These are phyloP conservation scores for Chenopodium suecicum DNA, from an alignment of 148 eudicot genomes.

Conservation along the genomic window DNA sequence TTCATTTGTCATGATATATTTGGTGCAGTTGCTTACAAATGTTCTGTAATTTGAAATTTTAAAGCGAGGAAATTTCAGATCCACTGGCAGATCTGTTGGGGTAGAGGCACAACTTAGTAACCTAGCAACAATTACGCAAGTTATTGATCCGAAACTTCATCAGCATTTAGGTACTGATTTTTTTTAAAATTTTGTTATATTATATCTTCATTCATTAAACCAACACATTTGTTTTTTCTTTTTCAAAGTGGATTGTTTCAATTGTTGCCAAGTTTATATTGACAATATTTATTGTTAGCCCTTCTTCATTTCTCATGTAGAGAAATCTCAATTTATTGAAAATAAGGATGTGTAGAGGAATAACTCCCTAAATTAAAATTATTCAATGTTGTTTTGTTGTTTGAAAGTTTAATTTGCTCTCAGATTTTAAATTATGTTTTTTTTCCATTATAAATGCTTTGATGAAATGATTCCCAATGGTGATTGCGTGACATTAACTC, in stretches of 20 bases:
- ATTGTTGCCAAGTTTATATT: background rate
- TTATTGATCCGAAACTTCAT: slow-evolving; percentile 97
- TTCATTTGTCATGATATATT: slow-evolving; percentile 4
- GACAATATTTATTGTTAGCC: background rate
- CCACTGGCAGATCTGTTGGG: slow-evolving; percentile 85
- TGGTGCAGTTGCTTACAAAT: slow-evolving; percentile 30
- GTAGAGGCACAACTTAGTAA: slow-evolving; percentile 84
- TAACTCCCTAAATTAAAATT: background rate
- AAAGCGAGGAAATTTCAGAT: slow-evolving; percentile 95
- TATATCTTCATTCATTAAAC: background rate
- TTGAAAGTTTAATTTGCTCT: background rate
- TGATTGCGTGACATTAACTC: slow-evolving; percentile 3
- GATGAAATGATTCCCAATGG: background rate
- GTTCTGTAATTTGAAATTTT: slow-evolving; percentile 39
- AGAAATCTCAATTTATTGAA: background rate
- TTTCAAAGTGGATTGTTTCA: background rate
- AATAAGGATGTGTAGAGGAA: background rate
- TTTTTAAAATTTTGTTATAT: background rate
- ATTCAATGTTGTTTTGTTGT: background rate
- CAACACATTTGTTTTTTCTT: background rate
- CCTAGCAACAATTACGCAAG: slow-evolving; percentile 85
- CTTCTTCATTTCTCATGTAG: background rate
- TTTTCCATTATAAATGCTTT: background rate
- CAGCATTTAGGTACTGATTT: slow-evolving; percentile 73
- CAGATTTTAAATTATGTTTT: background rate